Base-by-base conservation (phyloP, 768 basidiomycete species). In the Tulasnella sp. region DNA sequence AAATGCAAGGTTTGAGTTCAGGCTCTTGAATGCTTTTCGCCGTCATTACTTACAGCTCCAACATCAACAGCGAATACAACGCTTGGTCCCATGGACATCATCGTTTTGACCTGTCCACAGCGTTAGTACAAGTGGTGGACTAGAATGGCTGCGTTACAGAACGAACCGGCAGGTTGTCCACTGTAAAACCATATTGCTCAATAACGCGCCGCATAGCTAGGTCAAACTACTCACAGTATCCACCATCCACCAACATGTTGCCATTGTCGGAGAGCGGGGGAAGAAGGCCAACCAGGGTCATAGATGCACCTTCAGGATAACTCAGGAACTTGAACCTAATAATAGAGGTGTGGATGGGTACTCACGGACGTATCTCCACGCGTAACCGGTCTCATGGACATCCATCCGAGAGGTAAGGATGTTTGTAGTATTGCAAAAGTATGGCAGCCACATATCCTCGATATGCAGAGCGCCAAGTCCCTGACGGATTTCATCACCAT, bases 391-490 rank as follows among this genome's bases (percentile, higher is more conserved):
- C 65, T 94, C 88, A 67, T 99, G 96, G 44, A 98, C 85, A 68
- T 98, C 93, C 92, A 98, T 98, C 8, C 84, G 80, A 8, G 92
- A 96, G 47, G 88, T 90, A 54, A 85, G 92, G 70, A 99, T 96
- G 67, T 97, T 97, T 19, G 96, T 95, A 2, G 95, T 90, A 67
- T 98, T 98, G 73, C 93, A 96, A 73, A 95, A 98, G 74, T 83
- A 97, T 3, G 95, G 96, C 4, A 99, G 76, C 96, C 95, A 98
- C 88, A 96, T 95, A 72, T 96, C 94, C 71, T 92, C 88, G 42
- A 91, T 91, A 34, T 52, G 44, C 23, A n/a, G 32, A 9, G 53
- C 41, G 48, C 49, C 49, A 17, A 15, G 49, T 26, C 47, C 64
- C 60, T 64, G 13, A 17, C 49, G 23, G 9, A 7, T 4, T 21